Conservation (phyloP, 192 early-diverging fungal species). For the Coemansia sp. region DNA sequence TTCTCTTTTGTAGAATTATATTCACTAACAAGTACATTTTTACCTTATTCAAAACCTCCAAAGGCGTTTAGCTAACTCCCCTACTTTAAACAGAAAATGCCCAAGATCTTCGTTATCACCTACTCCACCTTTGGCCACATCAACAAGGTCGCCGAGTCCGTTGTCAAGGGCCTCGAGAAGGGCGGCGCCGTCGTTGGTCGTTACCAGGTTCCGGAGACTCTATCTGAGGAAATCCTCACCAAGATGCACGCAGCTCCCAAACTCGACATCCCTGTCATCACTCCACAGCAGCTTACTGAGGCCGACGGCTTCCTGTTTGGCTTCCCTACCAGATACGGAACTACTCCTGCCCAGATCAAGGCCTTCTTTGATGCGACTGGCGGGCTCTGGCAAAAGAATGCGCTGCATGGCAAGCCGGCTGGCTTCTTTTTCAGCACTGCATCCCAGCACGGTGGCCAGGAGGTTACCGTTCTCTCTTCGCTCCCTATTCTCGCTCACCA, state of each 20-base stretch:
- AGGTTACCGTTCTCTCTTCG: slow-evolving; percentile 68
- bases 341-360: slow-evolving; percentile 74
- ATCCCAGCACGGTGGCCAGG: slow-evolving; percentile 82
- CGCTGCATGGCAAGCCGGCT: slow-evolving; percentile 70
- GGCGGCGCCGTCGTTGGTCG: slow-evolving; percentile 56
- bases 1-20: too few relatives aligned
- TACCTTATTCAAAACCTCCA: not conserved
- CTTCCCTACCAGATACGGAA: slow-evolving; percentile 71
- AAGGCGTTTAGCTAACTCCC: not conserved
- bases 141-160: slow-evolving; percentile 61
- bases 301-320: slow-evolving; percentile 76
- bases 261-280: slow-evolving; percentile 60
- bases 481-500: slow-evolving; percentile 74
- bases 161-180: slow-evolving; percentile 66
- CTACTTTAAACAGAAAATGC: not conserved
- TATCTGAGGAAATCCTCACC: slow-evolving; percentile 62
- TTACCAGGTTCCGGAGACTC: slow-evolving; percentile 64
- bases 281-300: slow-evolving; percentile 56
- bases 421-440: slow-evolving; percentile 75
- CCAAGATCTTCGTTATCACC: slow-evolving; percentile 61
- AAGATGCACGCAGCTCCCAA: slow-evolving; percentile 69
- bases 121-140: slow-evolving; percentile 73
- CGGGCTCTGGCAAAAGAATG: slow-evolving; percentile 57
- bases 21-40: not conserved
- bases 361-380: slow-evolving; percentile 69